These are phyloP conservation scores for Microglena sp. DNA, from an alignment of 139 green algal genomes.

Conservation along the genomic window DNA sequence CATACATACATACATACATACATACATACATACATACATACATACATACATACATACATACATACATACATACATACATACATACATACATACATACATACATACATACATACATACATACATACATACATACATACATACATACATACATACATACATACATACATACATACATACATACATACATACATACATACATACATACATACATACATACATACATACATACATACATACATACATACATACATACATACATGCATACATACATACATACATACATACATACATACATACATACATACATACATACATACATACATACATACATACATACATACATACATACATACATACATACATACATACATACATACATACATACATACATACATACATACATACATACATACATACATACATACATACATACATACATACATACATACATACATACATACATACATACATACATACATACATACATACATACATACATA, in stretches of 20 bases:
- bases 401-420: no score
- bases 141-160: conserved; percentile 13
- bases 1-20: conserved; percentile 4
- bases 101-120: conserved; percentile 4
- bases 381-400: no score
- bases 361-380: no score
- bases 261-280: conserved; percentile 3
- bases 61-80: conserved; percentile 3
- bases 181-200: no score
- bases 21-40: conserved; percentile 6
- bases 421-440: no score
- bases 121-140: conserved; percentile 3
- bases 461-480: no score
- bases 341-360: conserved; percentile 13
- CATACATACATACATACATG: neutral
- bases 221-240: conserved; percentile 8
- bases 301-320: conserved; percentile 4
- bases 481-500: no score
- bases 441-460: no score
- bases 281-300: neutral
- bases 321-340: conserved; percentile 3
- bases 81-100: neutral
- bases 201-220: no score
- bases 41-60: neutral
- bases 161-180: no score